A percentile compares a stretch with the other conserved stretches of the same genome.
Evolutionary conservation across 176 grass and related monocot species (phyloP).

Genomic region (Carex myosuroides): DNA sequence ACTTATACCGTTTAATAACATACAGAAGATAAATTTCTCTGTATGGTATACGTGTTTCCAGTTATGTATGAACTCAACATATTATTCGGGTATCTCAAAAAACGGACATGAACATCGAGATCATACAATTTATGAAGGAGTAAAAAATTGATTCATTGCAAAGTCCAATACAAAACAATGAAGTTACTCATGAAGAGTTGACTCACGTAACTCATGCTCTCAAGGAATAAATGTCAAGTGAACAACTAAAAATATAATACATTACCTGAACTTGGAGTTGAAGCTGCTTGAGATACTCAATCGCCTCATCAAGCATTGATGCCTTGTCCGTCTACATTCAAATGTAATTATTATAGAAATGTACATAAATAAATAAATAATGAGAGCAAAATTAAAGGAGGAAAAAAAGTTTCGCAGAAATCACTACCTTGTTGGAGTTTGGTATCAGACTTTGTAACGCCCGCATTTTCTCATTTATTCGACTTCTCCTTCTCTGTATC

Average conservation of each 20-base stretch:
- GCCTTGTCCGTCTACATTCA: conserved; percentile 78
- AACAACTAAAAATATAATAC: conserved; percentile 11
- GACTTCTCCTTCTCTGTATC: conserved; percentile 76
- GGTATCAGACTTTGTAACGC: conserved; percentile 92
- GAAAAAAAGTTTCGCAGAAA: background rate
- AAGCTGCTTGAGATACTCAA: conserved; percentile 95
- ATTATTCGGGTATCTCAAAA: background rate
- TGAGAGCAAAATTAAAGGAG: background rate
- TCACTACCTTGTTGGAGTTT: conserved; percentile 83
- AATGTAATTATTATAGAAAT: background rate
- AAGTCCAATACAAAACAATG: background rate
- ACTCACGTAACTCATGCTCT: background rate
- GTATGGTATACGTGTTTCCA: background rate
- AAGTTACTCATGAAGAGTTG: background rate
- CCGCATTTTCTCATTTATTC: conserved; percentile 99
- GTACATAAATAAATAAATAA: background rate
- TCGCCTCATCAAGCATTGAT: conserved; percentile 96
- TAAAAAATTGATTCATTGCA: background rate
- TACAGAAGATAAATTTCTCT: background rate
- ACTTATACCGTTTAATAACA: background rate
- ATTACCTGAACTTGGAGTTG: conserved; percentile 94
- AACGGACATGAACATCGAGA: background rate
- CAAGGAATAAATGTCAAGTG: background rate
- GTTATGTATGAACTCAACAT: background rate
- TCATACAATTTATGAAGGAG: background rate